These are phyloP conservation scores for Torulaspora quercuum DNA, from an alignment of 805 yeast species.

Conservation along the genomic window DNA sequence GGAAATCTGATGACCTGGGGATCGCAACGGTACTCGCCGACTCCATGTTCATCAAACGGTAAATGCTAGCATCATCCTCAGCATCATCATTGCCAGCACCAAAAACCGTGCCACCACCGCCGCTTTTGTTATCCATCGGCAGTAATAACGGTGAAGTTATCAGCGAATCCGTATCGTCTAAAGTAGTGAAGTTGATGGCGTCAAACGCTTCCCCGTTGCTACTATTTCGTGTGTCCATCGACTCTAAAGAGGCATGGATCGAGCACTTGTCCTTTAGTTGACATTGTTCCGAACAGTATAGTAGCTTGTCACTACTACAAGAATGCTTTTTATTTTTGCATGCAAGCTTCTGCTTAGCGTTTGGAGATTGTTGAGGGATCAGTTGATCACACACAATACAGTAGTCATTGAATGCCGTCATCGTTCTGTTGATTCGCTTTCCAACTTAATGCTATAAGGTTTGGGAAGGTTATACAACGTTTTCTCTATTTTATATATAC, in stretches of 20 bases:
- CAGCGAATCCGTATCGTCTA: constrained; percentile 21
- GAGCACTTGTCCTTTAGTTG: constrained; percentile 16
- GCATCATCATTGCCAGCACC: constrained; percentile 1
- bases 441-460: too few relatives aligned
- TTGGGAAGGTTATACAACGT: too few relatives aligned
- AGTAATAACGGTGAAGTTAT: constrained; percentile 26
- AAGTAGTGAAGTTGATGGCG: constrained; percentile 4
- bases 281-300: constrained; percentile 32
- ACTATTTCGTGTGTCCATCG: constrained; percentile 8
- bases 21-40: constrained; percentile 12
- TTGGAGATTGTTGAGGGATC: constrained; percentile 19
- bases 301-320: constrained; percentile 11
- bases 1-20: constrained; percentile 8
- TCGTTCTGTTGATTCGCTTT: constrained; percentile 1
- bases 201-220: constrained; percentile 2
- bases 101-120: too few relatives aligned
- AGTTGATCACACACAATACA: constrained; percentile 53
- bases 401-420: constrained; percentile 47
- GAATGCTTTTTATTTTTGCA: constrained; percentile 8
- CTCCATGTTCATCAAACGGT: constrained; percentile 13
- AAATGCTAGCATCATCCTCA: constrained; percentile 10
- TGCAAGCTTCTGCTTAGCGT: constrained; percentile 4
- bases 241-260: constrained; percentile 8
- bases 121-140: constrained; percentile 16
- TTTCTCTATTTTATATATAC: too few relatives aligned